These are phyloP conservation scores for Colletotrichum scovillei DNA, from an alignment of 2,329 filamentous ascomycete species.

Conservation along the genomic window DNA sequence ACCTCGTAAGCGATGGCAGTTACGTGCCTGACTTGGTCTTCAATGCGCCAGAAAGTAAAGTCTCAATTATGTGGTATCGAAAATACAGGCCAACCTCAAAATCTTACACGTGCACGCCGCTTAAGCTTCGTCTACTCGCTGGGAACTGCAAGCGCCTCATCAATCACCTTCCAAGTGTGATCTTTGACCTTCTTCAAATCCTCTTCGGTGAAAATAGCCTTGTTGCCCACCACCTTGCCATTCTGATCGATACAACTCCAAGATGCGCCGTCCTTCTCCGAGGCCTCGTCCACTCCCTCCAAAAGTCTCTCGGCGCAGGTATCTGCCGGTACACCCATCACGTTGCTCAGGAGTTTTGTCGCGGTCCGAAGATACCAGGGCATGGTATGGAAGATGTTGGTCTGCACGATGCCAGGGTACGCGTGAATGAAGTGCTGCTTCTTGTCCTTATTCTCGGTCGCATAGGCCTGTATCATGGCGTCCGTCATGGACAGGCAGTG, in stretches of 20 bases:
- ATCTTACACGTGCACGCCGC: not conserved
- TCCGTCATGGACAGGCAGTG: constrained; percentile 54
- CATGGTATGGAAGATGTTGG: constrained; percentile 43
- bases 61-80: not conserved
- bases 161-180: constrained; percentile 46
- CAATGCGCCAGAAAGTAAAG: not conserved
- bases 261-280: constrained; percentile 37
- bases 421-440: constrained; percentile 52
- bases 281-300: constrained; percentile 35
- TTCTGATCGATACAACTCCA: constrained; percentile 46
- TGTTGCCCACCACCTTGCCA: constrained; percentile 41
- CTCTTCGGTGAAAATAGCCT: constrained; percentile 42
- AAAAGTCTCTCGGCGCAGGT: constrained; percentile 44
- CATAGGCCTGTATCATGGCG: constrained; percentile 48
- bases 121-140: not conserved
- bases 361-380: constrained; percentile 44
- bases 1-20: too few relatives aligned
- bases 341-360: constrained; percentile 13
- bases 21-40: too few relatives aligned
- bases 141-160: constrained; percentile 19
- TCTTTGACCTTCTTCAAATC: constrained; percentile 42
- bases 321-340: constrained; percentile 42
- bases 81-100: not conserved
- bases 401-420: constrained; percentile 51
- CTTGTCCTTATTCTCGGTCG: constrained; percentile 41